These are phyloP conservation scores for Penicillium oxalicum DNA, from an alignment of 2,329 filamentous ascomycete genomes.

Conservation along the genomic window DNA sequence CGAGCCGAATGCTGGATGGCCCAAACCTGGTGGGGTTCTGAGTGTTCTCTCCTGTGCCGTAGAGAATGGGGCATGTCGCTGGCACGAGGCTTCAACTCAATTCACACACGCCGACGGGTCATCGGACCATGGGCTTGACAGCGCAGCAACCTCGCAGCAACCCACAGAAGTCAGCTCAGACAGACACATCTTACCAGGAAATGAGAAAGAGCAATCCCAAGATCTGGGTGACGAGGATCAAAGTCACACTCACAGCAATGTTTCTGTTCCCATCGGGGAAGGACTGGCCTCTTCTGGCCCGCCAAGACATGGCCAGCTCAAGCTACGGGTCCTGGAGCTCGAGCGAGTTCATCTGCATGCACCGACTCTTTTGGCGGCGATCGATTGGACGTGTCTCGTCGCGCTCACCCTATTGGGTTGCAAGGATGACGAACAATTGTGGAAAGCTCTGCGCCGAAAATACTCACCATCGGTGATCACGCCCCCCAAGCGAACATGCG, in stretches of 20 bases:
- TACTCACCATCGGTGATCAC: slow-evolving; percentile 45
- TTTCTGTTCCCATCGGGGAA: neutral
- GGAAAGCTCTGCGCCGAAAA: slow-evolving; percentile 63
- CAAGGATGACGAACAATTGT: slow-evolving; percentile 65
- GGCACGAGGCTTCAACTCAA: neutral
- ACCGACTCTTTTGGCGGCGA: slow-evolving; percentile 60
- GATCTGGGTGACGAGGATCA: neutral
- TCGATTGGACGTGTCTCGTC: slow-evolving; percentile 70
- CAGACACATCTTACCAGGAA: neutral
- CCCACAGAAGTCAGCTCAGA: neutral
- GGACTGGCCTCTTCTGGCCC: slow-evolving; percentile 7
- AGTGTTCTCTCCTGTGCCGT: slow-evolving; percentile 20
- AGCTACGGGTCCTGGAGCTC: slow-evolving; percentile 65
- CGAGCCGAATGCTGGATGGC: slow-evolving; percentile 21
- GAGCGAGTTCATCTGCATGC: slow-evolving; percentile 70
- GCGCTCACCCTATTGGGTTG: slow-evolving; percentile 70
- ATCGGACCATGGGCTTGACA: slow-evolving; percentile 2
- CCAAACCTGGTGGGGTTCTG: slow-evolving; percentile 29
- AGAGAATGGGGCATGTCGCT: slow-evolving; percentile 1
- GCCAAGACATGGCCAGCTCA: slow-evolving; percentile 44
- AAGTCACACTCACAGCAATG: neutral
- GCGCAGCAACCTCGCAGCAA: neutral
- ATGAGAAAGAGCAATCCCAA: neutral
- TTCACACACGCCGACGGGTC: neutral
- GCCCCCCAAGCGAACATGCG: slow-evolving; percentile 5